Evolutionary conservation across 495 filamentous ascomycete genomes (phyloP).

Genomic region (Rhizodiscina lignyota): DNA sequence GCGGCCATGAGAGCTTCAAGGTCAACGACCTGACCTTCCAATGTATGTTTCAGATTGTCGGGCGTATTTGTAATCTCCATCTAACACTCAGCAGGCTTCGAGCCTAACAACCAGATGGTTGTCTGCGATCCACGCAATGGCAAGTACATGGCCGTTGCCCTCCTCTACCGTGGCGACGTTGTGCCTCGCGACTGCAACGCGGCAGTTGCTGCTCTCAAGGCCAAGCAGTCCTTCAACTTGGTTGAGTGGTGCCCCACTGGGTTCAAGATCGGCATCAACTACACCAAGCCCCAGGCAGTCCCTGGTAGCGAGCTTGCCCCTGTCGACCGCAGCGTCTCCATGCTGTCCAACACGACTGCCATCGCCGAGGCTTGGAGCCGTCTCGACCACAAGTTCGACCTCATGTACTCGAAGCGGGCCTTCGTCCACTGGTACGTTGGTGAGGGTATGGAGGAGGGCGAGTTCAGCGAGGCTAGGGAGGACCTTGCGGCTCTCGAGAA

Average conservation of each 20-base stretch:
- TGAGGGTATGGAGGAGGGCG: slow-evolving; percentile 92
- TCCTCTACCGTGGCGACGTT: slow-evolving; percentile 81
- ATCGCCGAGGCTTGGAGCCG: slow-evolving; percentile 84
- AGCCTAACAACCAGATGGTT: slow-evolving; percentile 94
- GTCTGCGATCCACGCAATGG: slow-evolving; percentile 83
- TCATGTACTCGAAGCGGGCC: slow-evolving; percentile 92
- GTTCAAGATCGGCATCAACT: slow-evolving; percentile 87
- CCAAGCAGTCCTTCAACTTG: slow-evolving; percentile 76
- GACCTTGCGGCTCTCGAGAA: slow-evolving; percentile 78
- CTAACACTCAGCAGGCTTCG: slow-evolving; percentile 35
- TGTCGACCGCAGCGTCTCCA: slow-evolving; percentile 75
- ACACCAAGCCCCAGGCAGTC: slow-evolving; percentile 55
- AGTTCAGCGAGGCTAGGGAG: slow-evolving; percentile 83
- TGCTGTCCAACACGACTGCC: slow-evolving; percentile 85
- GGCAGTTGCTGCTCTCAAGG: slow-evolving; percentile 67
- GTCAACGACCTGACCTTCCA: slow-evolving; percentile 76
- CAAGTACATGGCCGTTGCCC: slow-evolving; percentile 87
- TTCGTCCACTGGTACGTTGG: slow-evolving; percentile 95
- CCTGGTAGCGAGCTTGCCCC: slow-evolving; percentile 61
- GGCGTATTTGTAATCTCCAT: neutral
- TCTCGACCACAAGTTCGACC: slow-evolving; percentile 85
- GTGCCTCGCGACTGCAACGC: slow-evolving; percentile 71
- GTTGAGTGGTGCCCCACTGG: slow-evolving; percentile 95
- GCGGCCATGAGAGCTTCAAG: slow-evolving; percentile 83
- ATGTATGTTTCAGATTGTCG: slow-evolving; percentile 32